Base-by-base conservation (phyloP, 1,139 yeast species). In the Taphrina flavorubra region DNA sequence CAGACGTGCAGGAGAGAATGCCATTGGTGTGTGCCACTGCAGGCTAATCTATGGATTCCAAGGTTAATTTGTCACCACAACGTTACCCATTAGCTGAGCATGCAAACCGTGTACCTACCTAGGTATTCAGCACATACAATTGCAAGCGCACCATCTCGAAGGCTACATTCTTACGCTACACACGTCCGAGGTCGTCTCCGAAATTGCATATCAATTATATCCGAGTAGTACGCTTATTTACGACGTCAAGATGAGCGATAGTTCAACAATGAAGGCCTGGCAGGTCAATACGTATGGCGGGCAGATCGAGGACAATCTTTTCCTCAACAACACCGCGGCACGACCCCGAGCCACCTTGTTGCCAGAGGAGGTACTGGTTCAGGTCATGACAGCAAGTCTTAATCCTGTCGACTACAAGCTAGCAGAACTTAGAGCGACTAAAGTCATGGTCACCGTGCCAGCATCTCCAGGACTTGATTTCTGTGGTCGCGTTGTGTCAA, bases 391-490 rank as follows among this genome's bases (percentile, higher is more conserved):
- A 11, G 66, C 67, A 14, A 42, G 58, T 37, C 16, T 68, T 60
- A 68, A 68, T 37, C 70, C 70, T 3, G 37, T 68, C 44, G 70
- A 68, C 47, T 68, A 68, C 70, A 68, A 68, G 68, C 40, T 63
- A 2, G 57, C 53, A n/a, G 62, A 61, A 18, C 39, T 58, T 8
- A 51, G 36, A 11, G 44, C 59, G 8, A 14, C 63, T 7, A 46
- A 42, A 46, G 34, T 62, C 6, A 42, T 46, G 8, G 18, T 62
- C 39, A 46, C 46, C n/a, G 18, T 51, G 16, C 70, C 70, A 14
- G 42, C 44, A 18, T 53, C 58, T 46, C 70, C 70, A 4, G 67
- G 70, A 13, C 25, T 42, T n/a, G 70, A 68, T 36, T 68, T 42
- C 40, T 49, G 63, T 36, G 70, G 70, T 18, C 53, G 55, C 8